phyloP scores from a whole-genome alignment of 129 eudicot genomes.

The Flaveria sonorensis region DNA sequence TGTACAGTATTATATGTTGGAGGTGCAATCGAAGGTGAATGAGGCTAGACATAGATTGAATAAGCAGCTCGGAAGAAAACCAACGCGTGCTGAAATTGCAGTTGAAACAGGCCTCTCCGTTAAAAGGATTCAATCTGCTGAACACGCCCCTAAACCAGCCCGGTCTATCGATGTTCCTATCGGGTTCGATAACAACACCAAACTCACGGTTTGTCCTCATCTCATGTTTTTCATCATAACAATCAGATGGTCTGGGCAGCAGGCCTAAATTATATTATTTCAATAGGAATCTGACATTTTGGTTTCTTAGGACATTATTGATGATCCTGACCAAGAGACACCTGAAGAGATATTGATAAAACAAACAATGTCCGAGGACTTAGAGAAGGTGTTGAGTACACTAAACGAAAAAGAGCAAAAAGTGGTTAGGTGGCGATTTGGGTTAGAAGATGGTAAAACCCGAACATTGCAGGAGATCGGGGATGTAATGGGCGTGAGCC shows the following conservation, averaged over 20 bases:
- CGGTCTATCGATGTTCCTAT: constrained; percentile 78
- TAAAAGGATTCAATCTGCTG: constrained; percentile 71
- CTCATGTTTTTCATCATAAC: constrained; percentile 6
- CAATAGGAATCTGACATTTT: not conserved
- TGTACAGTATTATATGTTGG: constrained; percentile 79
- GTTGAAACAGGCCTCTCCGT: constrained; percentile 76
- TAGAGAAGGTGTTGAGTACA: constrained; percentile 62
- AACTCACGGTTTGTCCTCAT: constrained; percentile 67
- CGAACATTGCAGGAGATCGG: constrained; percentile 92
- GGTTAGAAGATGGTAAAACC: constrained; percentile 69
- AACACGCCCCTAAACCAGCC: constrained; percentile 76
- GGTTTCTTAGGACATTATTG: constrained; percentile 59
- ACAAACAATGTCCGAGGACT: constrained; percentile 66
- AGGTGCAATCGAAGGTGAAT: constrained; percentile 77
- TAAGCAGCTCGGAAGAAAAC: constrained; percentile 64
- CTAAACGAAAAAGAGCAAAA: constrained; percentile 61
- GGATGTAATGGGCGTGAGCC: constrained; percentile 83
- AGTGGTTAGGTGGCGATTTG: constrained; percentile 77
- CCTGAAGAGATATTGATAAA: constrained; percentile 64
- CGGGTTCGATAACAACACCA: constrained; percentile 57
- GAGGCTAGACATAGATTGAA: constrained; percentile 62
- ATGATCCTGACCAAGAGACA: constrained; percentile 82
- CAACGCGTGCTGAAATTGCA: constrained; percentile 70
- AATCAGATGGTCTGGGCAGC: not conserved
- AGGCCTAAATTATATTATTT: not conserved